Evolutionary conservation across 371 early-diverging fungal genomes (phyloP).

Genomic region (Syncephalastrum sp.): DNA sequence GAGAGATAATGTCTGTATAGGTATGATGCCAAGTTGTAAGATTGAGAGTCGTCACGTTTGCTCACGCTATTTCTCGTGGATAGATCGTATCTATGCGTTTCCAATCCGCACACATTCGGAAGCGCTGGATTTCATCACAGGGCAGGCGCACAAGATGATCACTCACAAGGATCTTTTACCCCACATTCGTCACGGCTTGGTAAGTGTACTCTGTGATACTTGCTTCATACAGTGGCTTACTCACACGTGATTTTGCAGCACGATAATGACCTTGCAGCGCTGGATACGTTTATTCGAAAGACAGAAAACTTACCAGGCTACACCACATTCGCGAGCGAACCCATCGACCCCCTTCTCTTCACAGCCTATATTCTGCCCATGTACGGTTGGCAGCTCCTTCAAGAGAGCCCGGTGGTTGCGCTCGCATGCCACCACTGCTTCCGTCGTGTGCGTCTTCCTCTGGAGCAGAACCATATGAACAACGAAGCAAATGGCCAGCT

Average conservation of each 20-base stretch:
- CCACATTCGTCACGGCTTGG: slow-evolving; percentile 11
- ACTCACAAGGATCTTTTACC: slow-evolving; percentile 1
- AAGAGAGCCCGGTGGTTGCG: neutral
- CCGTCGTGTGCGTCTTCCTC: slow-evolving; percentile 1
- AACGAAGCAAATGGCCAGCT: neutral
- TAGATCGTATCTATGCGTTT: slow-evolving; percentile 13
- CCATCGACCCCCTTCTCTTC: neutral
- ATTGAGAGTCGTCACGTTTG: neutral
- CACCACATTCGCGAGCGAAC: neutral
- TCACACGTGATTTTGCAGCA: slow-evolving; percentile 2
- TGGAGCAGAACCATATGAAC: neutral
- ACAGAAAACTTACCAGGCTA: slow-evolving; percentile 1
- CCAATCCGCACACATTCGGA: slow-evolving; percentile 7
- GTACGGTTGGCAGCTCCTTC: slow-evolving; percentile 15
- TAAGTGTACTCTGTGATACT: neutral
- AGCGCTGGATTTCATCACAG: slow-evolving; percentile 5
- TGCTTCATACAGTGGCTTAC: neutral
- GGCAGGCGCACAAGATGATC: neutral
- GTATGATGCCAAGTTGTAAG: neutral
- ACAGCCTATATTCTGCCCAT: slow-evolving; percentile 13
- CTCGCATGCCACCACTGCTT: slow-evolving; percentile 14
- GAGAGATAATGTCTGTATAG: slow-evolving; percentile 8
- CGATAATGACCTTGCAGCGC: neutral
- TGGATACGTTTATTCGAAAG: slow-evolving; percentile 12
- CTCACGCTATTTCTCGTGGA: neutral